Base-by-base conservation (phyloP, 2,329 filamentous ascomycete genomes). In the Pseudogymnoascus sp. region DNA sequence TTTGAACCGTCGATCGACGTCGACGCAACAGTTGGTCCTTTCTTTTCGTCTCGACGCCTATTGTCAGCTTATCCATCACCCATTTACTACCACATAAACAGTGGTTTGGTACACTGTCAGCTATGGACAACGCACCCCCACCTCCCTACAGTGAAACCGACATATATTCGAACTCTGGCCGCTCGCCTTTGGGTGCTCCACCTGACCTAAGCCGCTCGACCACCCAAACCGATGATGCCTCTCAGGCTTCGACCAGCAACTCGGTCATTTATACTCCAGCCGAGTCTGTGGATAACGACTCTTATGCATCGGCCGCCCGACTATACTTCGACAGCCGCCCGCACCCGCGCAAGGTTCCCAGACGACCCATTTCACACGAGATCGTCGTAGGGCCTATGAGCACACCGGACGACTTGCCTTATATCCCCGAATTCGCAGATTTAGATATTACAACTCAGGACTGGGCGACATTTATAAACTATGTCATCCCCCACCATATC, bases 391-490 rank as follows among this genome's bases (percentile, higher is more conserved):
- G 67, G 2, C 66, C 72, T 2, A 64, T 70, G 33, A 77, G 76
- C n/a, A 68, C 72, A 2, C 77, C 79, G 0, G 73, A 76, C 5
- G 75, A 80, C 61, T 73, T 84, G 8, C 78, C 81, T 0, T 82
- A 78, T 61, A 56, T 56, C 6, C 26, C 50, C 28, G 50, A 56
- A 35, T 56, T 56, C 50, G 50, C 50, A 35, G 50, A 56, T 56
- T 56, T 77, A 40, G 81, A 83, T 61, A 75, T 84, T 11, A 78
- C 74, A 0, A 67, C 73, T 12, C 78, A 82, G 67, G 84, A 87
- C 69, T 87, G 84, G 84, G 77, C 78, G 37, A 85, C 83, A 0
- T 86, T 87, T 71, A 67, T 83, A 53, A 85, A 85, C 67, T 81
- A 80, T 65, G 71, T 86, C 14, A 70, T 86, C 22, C 83, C 84